Evolutionary conservation across 2,329 filamentous ascomycete genomes (phyloP).

Genomic region (Penicillium palitans): DNA sequence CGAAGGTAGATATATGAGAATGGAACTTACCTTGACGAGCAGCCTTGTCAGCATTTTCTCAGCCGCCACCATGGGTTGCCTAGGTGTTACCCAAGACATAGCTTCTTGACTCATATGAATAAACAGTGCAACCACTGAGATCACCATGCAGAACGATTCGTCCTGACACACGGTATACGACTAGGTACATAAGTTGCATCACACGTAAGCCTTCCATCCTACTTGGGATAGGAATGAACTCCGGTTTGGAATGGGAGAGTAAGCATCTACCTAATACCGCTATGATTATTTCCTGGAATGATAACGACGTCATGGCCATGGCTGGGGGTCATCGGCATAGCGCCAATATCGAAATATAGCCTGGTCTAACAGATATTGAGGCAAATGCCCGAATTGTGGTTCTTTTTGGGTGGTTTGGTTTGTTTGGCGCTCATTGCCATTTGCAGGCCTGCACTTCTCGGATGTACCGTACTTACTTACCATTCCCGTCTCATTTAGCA

Average conservation of each 20-base stretch:
- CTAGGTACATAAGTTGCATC: not conserved
- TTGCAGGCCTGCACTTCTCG: not conserved
- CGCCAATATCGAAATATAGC: not conserved
- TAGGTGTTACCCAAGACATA: not conserved
- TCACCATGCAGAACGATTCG: too few species aligned
- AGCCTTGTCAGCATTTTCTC: not conserved
- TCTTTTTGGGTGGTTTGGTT: not conserved
- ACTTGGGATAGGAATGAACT: not conserved
- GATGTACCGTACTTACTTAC: not conserved
- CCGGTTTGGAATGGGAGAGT: not conserved
- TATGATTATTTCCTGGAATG: not conserved
- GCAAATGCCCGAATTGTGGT: too few species aligned
- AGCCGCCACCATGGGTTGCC: not conserved
- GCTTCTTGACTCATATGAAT: not conserved
- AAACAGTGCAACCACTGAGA: not conserved
- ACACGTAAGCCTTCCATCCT: not conserved
- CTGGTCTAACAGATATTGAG: not conserved
- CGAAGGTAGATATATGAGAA: not conserved
- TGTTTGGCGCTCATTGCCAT: not conserved
- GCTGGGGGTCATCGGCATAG: not conserved
- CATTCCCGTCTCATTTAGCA: rapidly evolving
- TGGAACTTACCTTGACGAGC: not conserved
- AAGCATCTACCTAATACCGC: not conserved
- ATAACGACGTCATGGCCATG: not conserved
- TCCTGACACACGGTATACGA: not conserved